Evolutionary conservation across 2,329 filamentous ascomycete species (phyloP).

Genomic region (Dichotomopilus funicola): DNA sequence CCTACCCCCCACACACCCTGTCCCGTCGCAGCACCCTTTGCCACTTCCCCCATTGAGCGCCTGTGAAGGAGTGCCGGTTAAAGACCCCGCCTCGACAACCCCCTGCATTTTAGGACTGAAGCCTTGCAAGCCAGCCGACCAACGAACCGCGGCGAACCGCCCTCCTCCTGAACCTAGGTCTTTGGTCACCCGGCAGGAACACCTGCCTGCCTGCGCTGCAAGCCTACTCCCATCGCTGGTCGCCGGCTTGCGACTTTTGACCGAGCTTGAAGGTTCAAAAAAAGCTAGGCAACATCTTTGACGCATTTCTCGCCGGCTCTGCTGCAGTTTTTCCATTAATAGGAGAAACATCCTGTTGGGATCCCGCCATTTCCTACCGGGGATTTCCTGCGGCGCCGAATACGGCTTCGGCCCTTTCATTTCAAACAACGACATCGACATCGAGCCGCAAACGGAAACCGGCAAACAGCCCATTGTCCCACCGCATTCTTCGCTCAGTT

Average conservation of each 20-base stretch:
- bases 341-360: too few species aligned
- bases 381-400: too few species aligned
- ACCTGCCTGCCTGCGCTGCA: neutral
- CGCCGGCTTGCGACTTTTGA: neutral
- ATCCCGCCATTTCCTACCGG: too few species aligned
- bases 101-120: conserved; percentile 1
- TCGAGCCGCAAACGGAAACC: too few species aligned
- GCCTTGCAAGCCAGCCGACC: conserved; percentile 6
- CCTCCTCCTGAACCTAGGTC: neutral
- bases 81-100: conserved; percentile 18
- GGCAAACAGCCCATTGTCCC: too few species aligned
- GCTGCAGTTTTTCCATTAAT: too few species aligned
- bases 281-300: neutral
- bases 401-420: too few species aligned
- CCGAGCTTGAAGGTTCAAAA: neutral
- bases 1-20: conserved; percentile 1
- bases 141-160: neutral
- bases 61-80: conserved; percentile 9
- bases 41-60: conserved; percentile 11
- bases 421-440: too few species aligned
- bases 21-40: conserved; percentile 10
- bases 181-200: conserved; percentile 9
- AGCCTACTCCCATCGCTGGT: conserved; percentile 9
- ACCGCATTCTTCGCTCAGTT: too few species aligned
- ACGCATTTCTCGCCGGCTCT: too few species aligned